Evolutionary conservation across 2,329 filamentous ascomycete species (phyloP), one percentile per base, ranked within the genome.

Genomic region (Fusarium aywerte): DNA sequence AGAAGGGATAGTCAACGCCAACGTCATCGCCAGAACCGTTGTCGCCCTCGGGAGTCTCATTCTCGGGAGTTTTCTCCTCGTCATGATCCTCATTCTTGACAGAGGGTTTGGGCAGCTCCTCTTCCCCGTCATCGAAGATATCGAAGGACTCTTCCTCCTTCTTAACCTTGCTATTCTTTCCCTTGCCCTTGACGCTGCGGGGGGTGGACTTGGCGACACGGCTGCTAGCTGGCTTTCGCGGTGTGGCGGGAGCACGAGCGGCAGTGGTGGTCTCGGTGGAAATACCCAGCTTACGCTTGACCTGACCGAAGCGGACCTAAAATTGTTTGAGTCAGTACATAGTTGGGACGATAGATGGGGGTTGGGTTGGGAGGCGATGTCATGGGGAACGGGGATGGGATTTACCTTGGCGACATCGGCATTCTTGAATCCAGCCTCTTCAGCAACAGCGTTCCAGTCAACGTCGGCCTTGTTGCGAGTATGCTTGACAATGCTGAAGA

Each of bases 381-480:
- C 6, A 33, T 5, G 16, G 13, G 32, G 43, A 25, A 12, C 12
- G 47, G 20, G 15, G 13, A 27, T 49, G 9, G 16, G 18, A 68
- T 75, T 47, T 62, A 82, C 82, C 73, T 80, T 81, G 56, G 84
- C 84, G 4, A 80, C 79, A 10, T 76, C 75, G 0, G 76, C 81
- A 35, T 79, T 84, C 61, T 83, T 83, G 76, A 83, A 82, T 10
- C 77, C 76, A 13, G 76, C 72, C 13, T 80, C 79, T 0, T 49
- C 29, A 2, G 84, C 83, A 4, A 86, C 80, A 6, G 69, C 73
- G 1, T 78, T 73, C 84, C 84, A 86, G 68, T 87, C 80, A 33
- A 83, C 77, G 2, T 81, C 80, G 5, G 80, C 79, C 63, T 79
- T 80, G 75, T 77, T 80, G 21, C 75, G 75, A 40, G 77, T 78